phyloP scores from a whole-genome alignment of 805 yeast genomes.

The Candida easanensis region DNA sequence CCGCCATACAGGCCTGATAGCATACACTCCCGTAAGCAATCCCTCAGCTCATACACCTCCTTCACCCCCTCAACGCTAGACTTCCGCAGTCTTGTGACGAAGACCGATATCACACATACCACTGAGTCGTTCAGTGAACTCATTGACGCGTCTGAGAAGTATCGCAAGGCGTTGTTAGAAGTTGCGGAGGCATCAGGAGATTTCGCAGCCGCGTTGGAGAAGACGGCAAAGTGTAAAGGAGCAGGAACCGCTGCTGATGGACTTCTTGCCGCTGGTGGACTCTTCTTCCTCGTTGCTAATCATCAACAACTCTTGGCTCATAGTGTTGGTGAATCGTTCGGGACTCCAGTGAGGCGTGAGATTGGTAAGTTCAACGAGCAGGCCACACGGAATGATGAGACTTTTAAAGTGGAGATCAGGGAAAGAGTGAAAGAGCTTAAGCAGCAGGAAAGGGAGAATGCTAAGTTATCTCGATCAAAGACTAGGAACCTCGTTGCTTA shows the following conservation, averaged over 20 bases:
- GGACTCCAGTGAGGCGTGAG: constrained; percentile 46
- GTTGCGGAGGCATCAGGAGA: constrained; percentile 63
- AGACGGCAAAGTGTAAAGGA: constrained; percentile 59
- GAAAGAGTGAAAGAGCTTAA: constrained; percentile 51
- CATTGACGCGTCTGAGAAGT: constrained; percentile 42
- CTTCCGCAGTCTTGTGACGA: constrained; percentile 57
- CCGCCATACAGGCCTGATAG: constrained; percentile 25
- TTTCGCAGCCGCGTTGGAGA: constrained; percentile 69
- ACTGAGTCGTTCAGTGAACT: constrained; percentile 47
- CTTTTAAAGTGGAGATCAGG: constrained; percentile 53
- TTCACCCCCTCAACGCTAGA: constrained; percentile 46
- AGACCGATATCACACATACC: constrained; percentile 54
- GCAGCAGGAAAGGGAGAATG: constrained; percentile 58
- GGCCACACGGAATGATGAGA: constrained; percentile 45
- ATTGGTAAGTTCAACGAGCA: constrained; percentile 42
- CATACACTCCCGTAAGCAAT: constrained; percentile 17
- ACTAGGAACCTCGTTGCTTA: constrained; percentile 67
- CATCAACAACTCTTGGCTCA: constrained; percentile 71
- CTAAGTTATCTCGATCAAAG: constrained; percentile 54
- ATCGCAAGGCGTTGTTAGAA: constrained; percentile 43
- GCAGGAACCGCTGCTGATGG: constrained; percentile 61
- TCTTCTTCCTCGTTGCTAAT: constrained; percentile 72
- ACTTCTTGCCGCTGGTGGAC: constrained; percentile 67
- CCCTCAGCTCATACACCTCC: constrained; percentile 26
- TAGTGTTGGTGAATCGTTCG: constrained; percentile 52